Conservation (phyloP, 768 basidiomycete genomes). For the Chlorophyllum brunneum region DNA sequence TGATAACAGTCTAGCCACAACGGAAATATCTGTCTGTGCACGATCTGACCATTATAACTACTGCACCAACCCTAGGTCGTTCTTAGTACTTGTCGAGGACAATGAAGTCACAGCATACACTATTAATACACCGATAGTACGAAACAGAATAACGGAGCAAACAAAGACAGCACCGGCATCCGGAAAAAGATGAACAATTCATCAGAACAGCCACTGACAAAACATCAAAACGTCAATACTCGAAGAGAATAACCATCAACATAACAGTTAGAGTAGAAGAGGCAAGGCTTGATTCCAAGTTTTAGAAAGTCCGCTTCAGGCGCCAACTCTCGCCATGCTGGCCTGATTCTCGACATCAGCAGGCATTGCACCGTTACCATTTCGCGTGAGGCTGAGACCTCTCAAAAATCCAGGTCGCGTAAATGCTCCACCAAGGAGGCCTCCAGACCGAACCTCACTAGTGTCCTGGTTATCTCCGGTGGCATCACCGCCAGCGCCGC, state of each 20-base stretch:
- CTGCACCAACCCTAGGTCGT: too few species aligned
- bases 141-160: too few species aligned
- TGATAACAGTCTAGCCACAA: too few species aligned
- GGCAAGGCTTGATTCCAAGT: background rate
- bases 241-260: background rate
- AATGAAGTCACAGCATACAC: too few species aligned
- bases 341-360: constrained; percentile 19
- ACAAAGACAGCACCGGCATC: too few species aligned
- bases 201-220: too few species aligned
- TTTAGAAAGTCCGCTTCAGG: background rate
- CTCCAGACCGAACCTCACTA: constrained; percentile 17
- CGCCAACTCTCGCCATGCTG: constrained; percentile 16
- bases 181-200: too few species aligned
- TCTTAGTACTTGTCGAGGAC: too few species aligned
- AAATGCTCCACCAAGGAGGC: constrained; percentile 21
- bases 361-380: background rate
- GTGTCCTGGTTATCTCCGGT: constrained; percentile 3
- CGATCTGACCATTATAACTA: too few species aligned
- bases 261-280: background rate
- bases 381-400: constrained; percentile 16
- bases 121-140: too few species aligned
- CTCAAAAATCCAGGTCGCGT: constrained; percentile 28
- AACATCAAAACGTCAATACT: too few species aligned
- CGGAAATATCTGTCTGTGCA: too few species aligned
- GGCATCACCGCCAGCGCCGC: background rate